Conservation (phyloP, 1,284 basidiomycete genomes). For the Schizopora paradoxa region DNA sequence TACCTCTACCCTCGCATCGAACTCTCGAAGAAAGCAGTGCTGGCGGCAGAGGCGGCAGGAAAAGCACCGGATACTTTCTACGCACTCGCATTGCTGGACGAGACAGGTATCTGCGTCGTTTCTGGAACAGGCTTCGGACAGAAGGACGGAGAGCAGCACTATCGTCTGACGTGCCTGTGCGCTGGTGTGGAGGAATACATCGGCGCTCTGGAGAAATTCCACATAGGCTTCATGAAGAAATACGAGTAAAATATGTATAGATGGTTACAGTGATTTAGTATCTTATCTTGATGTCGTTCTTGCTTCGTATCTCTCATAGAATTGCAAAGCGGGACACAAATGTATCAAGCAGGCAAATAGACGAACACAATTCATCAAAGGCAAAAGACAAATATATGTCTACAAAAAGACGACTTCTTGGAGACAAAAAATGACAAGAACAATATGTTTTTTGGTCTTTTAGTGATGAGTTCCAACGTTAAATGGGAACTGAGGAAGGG, state of each 20-base stretch:
- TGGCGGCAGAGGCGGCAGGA: slow-evolving; percentile 64
- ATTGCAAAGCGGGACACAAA: background rate
- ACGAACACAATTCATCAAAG: background rate
- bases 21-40: slow-evolving; percentile 65
- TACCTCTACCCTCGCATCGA: slow-evolving; percentile 81
- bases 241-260: slow-evolving; percentile 34
- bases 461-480: too few species aligned
- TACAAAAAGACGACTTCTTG: background rate
- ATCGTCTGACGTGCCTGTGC: slow-evolving; percentile 83
- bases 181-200: slow-evolving; percentile 90
- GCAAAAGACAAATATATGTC: background rate
- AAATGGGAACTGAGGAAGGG: too few species aligned
- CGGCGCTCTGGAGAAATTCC: slow-evolving; percentile 79
- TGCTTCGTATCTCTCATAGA: slow-evolving; percentile 3
- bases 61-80: slow-evolving; percentile 88
- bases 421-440: background rate
- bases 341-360: background rate
- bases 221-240: slow-evolving; percentile 68
- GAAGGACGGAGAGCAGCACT: slow-evolving; percentile 81
- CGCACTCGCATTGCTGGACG: slow-evolving; percentile 75
- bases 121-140: slow-evolving; percentile 93
- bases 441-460: background rate
- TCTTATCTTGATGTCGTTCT: slow-evolving; percentile 1
- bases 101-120: slow-evolving; percentile 90
- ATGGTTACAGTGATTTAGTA: background rate